Conservation (phyloP, 768 basidiomycete species). For the Rhodosporidiobolus sp. region DNA sequence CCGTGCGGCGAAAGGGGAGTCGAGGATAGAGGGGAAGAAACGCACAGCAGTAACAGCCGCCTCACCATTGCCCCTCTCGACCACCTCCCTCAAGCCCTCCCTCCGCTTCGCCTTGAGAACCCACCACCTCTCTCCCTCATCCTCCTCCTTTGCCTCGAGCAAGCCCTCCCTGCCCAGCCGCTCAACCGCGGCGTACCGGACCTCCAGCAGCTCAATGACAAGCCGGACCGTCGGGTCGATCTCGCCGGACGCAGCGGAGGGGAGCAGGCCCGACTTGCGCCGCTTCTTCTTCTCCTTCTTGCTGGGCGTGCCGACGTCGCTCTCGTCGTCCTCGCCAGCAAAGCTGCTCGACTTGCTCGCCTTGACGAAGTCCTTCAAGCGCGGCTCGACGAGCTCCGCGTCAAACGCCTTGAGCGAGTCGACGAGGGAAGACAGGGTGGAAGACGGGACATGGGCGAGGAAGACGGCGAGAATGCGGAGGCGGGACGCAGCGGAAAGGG, state of each 20-base stretch:
- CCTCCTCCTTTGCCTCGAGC: background rate
- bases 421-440: conserved; percentile 1
- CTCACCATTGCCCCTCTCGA: conserved; percentile 3
- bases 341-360: background rate
- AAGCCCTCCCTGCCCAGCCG: background rate
- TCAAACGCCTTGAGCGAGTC: conserved; percentile 2
- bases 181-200: conserved; percentile 11
- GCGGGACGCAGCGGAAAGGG: background rate
- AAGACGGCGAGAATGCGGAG: conserved; percentile 12
- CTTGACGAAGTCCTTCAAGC: conserved; percentile 13
- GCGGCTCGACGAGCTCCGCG: conserved; percentile 11
- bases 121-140: conserved; percentile 4
- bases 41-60: conserved; percentile 22
- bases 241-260: background rate
- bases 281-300: conserved; percentile 15
- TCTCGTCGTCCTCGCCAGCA: background rate
- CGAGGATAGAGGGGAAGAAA: too few species aligned
- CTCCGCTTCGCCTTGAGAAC: background rate
- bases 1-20: accelerated
- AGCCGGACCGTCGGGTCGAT: background rate
- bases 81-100: conserved; percentile 4
- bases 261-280: background rate
- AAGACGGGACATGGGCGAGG: background rate
- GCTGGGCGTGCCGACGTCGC: background rate
- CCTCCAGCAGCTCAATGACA: conserved; percentile 25